Base-by-base conservation (phyloP, 805 yeast genomes). In the Yarrowia sp. region DNA sequence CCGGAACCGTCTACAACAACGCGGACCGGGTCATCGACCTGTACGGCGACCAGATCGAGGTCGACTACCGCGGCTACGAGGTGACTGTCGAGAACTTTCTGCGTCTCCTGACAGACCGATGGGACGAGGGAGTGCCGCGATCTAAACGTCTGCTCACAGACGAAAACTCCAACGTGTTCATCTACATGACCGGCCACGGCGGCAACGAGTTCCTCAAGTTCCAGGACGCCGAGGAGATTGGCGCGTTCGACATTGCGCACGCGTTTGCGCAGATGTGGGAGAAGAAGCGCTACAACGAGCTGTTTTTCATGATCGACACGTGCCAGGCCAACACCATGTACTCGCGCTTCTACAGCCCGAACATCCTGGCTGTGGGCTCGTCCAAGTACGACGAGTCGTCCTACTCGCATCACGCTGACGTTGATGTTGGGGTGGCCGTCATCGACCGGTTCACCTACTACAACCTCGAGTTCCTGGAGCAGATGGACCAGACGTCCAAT, bases 311-410 rank as follows among this genome's bases (percentile, higher is more conserved):
- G 98, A 88, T 94, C 66, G 99, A 94, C 73, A 94, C 99, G 0
- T 94, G 99, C 71, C 99, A 94, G 77, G 99, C 99, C 24, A 94
- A 93, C 74, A 90, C 99, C 14, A 93, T 94, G 99, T 94, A 88
- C 75, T 86, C 96, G 63, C 83, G 87, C 70, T 85, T 93, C 70
- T 91, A 90, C 72, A 87, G 97, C 9, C 98, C 99, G 32, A 91
- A 94, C 72, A 84, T 94, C 47, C 74, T 94, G 59, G 90, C 97
- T 0, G 96, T 93, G 33, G 99, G 99, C 0, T 90, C 97, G 0
- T 88, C 96, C 9, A 87, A 81, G 66, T 65, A 90, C 7, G 96
- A 87, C 62, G 97, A 94, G 74, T 85, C 93, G 56, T 90, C 97
- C 2, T 94, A 91, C 71, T 91, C 97, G 1, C 98, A 94, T 70